phyloP scores from a whole-genome alignment of 208 protist genomes.

The Wallacemonas sp. region DNA sequence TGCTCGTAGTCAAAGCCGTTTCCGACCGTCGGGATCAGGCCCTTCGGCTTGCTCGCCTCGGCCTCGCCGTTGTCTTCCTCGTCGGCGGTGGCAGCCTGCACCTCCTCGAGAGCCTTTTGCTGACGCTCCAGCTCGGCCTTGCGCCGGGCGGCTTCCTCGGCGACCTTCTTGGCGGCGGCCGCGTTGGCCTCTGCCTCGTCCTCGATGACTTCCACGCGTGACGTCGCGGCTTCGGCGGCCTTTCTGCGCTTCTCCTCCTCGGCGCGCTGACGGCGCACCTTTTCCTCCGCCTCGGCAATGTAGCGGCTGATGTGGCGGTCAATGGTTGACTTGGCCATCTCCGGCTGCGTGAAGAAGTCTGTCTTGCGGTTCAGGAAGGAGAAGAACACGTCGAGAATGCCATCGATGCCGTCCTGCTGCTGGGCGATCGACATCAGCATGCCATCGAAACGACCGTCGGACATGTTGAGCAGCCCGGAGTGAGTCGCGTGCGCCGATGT shows the following conservation, averaged over 20 bases:
- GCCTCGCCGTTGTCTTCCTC: conserved; percentile 28
- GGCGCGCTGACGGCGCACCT: conserved; percentile 22
- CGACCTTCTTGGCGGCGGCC: conserved; percentile 30
- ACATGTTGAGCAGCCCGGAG: conserved; percentile 18
- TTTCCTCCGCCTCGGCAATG: conserved; percentile 52
- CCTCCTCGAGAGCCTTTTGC: conserved; percentile 40
- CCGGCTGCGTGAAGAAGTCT: conserved; percentile 91
- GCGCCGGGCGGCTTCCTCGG: conserved; percentile 45
- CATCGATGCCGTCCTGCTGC: conserved; percentile 86
- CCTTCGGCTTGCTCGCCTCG: conserved; percentile 74
- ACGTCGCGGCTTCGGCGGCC: conserved; percentile 12
- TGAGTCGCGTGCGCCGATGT: too few species aligned
- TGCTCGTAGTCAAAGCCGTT: conserved; percentile 90
- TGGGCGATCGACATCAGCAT: conserved; percentile 92
- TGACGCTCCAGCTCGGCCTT: conserved; percentile 56
- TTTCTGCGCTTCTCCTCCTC: conserved; percentile 23
- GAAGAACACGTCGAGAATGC: conserved; percentile 91
- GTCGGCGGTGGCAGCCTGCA: conserved; percentile 20
- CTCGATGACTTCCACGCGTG: conserved; percentile 77
- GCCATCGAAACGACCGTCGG: conserved; percentile 75
- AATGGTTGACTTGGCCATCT: conserved; percentile 49
- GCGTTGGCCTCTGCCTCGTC: conserved; percentile 58
- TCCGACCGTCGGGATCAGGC: conserved; percentile 64
- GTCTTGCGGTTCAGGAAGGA: conserved; percentile 92
- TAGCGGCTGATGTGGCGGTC: conserved; percentile 59